Conservation (phyloP, 1,284 basidiomycete genomes). For the Pisolithus thermaeus region DNA sequence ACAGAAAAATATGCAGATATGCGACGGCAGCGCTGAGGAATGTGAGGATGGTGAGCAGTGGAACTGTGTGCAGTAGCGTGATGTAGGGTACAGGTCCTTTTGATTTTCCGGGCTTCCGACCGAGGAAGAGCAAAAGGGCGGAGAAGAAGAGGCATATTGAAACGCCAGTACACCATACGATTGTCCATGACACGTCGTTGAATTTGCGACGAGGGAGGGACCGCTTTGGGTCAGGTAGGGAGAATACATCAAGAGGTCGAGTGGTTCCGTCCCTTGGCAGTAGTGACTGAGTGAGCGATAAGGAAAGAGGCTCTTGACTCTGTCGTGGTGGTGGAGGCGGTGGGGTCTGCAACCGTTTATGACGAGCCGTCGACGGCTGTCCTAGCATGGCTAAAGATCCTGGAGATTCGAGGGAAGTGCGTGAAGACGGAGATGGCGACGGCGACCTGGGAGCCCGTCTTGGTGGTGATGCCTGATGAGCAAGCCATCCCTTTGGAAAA, state of each 20-base stretch:
- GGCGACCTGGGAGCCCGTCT: constrained; percentile 35
- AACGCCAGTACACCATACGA: constrained; percentile 57
- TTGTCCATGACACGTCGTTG: constrained; percentile 67
- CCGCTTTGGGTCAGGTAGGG: constrained; percentile 66
- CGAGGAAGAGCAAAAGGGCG: constrained; percentile 57
- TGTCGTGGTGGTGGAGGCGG: constrained; percentile 32
- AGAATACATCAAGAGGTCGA: constrained; percentile 62
- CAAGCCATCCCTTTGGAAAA: constrained; percentile 60
- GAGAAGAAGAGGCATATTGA: constrained; percentile 55
- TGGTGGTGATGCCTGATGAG: constrained; percentile 51
- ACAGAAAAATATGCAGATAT: constrained; percentile 71
- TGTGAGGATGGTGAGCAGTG: constrained; percentile 75
- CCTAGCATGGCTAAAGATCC: constrained; percentile 19
- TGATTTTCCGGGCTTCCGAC: constrained; percentile 35
- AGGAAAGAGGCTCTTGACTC: constrained; percentile 38
- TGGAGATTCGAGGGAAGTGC: constrained; percentile 45
- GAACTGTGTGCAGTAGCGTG: constrained; percentile 77
- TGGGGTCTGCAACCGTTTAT: constrained; percentile 19
- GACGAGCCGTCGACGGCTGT: constrained; percentile 7
- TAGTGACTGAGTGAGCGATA: constrained; percentile 66
- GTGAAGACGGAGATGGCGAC: constrained; percentile 40
- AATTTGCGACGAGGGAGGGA: constrained; percentile 58
- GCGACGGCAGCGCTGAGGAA: constrained; percentile 67
- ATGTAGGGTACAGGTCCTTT: constrained; percentile 53
- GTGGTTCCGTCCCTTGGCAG: constrained; percentile 61